These are phyloP conservation scores for Trichosporon inkin DNA, from an alignment of 1,284 basidiomycete species.

Conservation along the genomic window DNA sequence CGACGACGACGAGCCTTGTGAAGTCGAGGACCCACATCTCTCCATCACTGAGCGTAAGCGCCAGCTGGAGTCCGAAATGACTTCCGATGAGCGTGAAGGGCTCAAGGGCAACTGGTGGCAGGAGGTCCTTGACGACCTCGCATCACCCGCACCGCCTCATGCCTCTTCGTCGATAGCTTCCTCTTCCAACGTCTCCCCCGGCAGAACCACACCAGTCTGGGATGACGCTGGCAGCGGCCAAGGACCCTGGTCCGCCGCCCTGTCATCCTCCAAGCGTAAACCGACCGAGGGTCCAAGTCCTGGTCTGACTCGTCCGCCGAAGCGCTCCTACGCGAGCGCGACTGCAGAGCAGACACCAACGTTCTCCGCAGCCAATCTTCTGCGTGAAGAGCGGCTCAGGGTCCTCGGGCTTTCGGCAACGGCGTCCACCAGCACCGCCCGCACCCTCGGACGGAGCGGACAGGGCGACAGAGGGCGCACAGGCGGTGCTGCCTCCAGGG, in stretches of 20 bases:
- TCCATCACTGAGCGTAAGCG: constrained; percentile 26
- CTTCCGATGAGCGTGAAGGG: constrained; percentile 32
- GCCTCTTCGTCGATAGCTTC: too few species aligned
- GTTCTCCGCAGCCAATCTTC: background rate
- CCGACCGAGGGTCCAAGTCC: background rate
- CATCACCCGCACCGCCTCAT: background rate
- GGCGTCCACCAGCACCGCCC: background rate
- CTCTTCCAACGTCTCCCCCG: background rate
- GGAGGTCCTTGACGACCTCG: constrained; percentile 20
- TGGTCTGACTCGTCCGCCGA: background rate
- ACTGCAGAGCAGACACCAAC: background rate
- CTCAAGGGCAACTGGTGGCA: constrained; percentile 38
- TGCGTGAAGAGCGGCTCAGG: constrained; percentile 26
- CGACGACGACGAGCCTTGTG: constrained; percentile 8
- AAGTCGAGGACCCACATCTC: constrained; percentile 35
- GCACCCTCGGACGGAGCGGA: constrained; percentile 6
- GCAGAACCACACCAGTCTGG: background rate
- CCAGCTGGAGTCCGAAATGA: constrained; percentile 43
- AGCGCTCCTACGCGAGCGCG: background rate
- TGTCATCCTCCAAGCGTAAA: background rate
- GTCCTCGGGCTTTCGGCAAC: constrained; percentile 24
- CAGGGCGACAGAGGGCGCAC: background rate
- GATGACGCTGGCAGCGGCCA: background rate
- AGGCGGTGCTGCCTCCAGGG: background rate
- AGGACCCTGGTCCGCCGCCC: background rate